Evolutionary conservation across 441 rosid genomes (phyloP).

Genomic region (Erysimum cheiri): DNA sequence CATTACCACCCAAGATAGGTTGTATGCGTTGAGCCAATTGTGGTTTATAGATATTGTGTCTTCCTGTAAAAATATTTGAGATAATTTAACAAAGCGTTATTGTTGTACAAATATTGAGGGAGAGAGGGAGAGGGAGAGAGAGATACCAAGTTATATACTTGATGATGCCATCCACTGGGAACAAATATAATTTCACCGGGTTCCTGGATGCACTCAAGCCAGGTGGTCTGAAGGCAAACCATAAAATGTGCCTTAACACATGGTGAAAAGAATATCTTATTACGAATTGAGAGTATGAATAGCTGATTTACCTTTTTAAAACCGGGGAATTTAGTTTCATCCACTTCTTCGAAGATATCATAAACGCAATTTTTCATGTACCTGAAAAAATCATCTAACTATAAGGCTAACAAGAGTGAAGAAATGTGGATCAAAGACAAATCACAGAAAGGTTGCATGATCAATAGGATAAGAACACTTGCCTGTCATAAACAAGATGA

Average conservation of each 20-base stretch:
- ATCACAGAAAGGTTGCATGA: slow-evolving; percentile 1
- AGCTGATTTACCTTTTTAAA: slow-evolving; percentile 64
- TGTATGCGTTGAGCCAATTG: slow-evolving; percentile 94
- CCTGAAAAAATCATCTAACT: slow-evolving; percentile 49
- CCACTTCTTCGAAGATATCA: slow-evolving; percentile 67
- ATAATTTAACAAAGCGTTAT: neutral
- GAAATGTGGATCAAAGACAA: neutral
- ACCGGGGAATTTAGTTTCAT: slow-evolving; percentile 73
- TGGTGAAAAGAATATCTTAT: slow-evolving; percentile 11
- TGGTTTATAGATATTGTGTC: slow-evolving; percentile 96
- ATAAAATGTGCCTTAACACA: slow-evolving; percentile 35
- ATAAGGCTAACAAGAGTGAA: neutral
- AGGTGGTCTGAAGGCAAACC: slow-evolving; percentile 61
- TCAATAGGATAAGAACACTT: slow-evolving; percentile 34
- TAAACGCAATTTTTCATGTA: slow-evolving; percentile 72
- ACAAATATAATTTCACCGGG: slow-evolving; percentile 78
- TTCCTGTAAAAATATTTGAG: slow-evolving; percentile 60
- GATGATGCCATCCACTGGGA: slow-evolving; percentile 99
- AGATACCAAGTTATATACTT: slow-evolving; percentile 90
- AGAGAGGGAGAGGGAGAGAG: slow-evolving; percentile 8
- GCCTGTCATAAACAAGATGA: slow-evolving; percentile 86
- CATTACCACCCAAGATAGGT: slow-evolving; percentile 90
- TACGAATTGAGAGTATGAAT: slow-evolving; percentile 32
- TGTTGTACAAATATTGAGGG: neutral
- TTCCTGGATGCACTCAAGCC: slow-evolving; percentile 89